Evolutionary conservation across 2,329 filamentous ascomycete species (phyloP).

Genomic region (Coleophoma eucalyptorum): DNA sequence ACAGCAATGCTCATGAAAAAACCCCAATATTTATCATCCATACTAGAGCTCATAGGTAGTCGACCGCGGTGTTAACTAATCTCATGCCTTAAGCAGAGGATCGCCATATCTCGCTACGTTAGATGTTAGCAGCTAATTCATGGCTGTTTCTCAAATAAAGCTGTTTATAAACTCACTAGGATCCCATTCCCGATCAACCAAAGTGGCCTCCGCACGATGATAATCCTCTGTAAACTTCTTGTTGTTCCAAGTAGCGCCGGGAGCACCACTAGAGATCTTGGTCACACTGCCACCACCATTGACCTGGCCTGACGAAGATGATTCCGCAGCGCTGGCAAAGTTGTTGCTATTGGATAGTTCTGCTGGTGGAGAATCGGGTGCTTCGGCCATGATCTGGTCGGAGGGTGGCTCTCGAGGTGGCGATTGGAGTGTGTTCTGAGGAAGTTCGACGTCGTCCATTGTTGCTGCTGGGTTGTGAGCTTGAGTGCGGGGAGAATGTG

Average conservation of each 20-base stretch:
- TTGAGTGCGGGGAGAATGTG: no score
- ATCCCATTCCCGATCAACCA: conserved; percentile 49
- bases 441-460: neutral
- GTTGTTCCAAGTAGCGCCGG: conserved; percentile 48
- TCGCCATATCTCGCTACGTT: conserved; percentile 39
- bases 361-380: conserved; percentile 13
- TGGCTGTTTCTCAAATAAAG: neutral
- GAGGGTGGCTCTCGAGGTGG: neutral
- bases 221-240: conserved; percentile 55
- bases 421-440: neutral
- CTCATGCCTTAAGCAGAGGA: conserved; percentile 24
- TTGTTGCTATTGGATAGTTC: neutral
- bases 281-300: conserved; percentile 3
- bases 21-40: no score
- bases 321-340: neutral
- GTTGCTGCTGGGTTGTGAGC: neutral
- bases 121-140: neutral
- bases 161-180: conserved; percentile 30
- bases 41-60: no score
- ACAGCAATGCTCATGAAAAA: no score
- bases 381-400: conserved; percentile 18
- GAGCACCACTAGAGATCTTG: conserved; percentile 29
- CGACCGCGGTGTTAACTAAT: no score
- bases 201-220: conserved; percentile 39
- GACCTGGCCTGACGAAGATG: neutral